These are phyloP conservation scores for Thelonectria rubi DNA, from an alignment of 2,329 filamentous ascomycete species.

Conservation along the genomic window DNA sequence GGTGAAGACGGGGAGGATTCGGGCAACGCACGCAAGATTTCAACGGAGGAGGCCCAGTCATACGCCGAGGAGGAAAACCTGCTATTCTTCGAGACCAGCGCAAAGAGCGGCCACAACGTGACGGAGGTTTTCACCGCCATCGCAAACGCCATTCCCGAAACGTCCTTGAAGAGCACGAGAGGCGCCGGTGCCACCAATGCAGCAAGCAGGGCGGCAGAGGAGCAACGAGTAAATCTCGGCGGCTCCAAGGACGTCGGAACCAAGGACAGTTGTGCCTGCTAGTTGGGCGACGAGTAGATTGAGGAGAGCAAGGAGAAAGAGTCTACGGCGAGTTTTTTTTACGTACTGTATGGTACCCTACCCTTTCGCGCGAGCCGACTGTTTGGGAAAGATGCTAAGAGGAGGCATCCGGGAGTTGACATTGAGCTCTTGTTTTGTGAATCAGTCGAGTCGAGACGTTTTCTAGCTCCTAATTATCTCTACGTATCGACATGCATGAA, in stretches of 20 bases:
- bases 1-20: slow-evolving; percentile 68
- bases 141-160: slow-evolving; percentile 97
- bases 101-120: slow-evolving; percentile 95
- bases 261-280: slow-evolving; percentile 94
- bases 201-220: slow-evolving; percentile 68
- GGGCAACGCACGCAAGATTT: slow-evolving; percentile 84
- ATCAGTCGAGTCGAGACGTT: slow-evolving; percentile 20
- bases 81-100: slow-evolving; percentile 97
- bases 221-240: slow-evolving; percentile 84
- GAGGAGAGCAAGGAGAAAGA: slow-evolving; percentile 14
- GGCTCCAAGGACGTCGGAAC: slow-evolving; percentile 76
- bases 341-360: slow-evolving; percentile 40
- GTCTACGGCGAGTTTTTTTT: slow-evolving; percentile 25
- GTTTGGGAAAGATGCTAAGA: slow-evolving; percentile 42
- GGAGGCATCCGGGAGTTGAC: slow-evolving; percentile 43
- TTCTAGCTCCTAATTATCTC: slow-evolving; percentile 31
- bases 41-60: slow-evolving; percentile 87
- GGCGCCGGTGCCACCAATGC: slow-evolving; percentile 72
- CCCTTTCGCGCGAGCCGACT: slow-evolving; percentile 40
- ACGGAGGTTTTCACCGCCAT: slow-evolving; percentile 97
- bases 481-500: slow-evolving; percentile 17
- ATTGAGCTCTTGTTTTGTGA: slow-evolving; percentile 34
- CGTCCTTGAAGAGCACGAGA: slow-evolving; percentile 87
- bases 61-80: slow-evolving; percentile 96
- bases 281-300: slow-evolving; percentile 28